phyloP scores from a whole-genome alignment of 495 filamentous ascomycete species.

The Aspergillus coremiiformis region DNA sequence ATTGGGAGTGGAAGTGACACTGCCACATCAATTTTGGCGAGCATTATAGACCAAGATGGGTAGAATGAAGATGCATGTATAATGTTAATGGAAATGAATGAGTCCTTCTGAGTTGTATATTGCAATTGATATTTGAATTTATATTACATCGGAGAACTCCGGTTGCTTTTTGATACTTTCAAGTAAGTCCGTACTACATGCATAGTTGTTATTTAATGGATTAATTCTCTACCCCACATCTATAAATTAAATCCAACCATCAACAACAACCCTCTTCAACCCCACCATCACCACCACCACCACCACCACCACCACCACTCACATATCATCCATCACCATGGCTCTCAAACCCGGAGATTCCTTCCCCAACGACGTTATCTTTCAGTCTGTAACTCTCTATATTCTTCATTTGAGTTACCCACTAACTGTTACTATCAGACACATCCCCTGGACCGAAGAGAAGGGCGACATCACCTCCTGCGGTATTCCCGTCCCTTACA shows the following conservation, averaged over 20 bases:
- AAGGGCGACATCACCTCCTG: constrained; percentile 59
- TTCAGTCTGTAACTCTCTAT: constrained; percentile 44
- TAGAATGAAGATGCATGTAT: neutral
- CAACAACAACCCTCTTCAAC: neutral
- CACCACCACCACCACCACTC: neutral
- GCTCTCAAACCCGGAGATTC: constrained; percentile 63
- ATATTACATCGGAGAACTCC: neutral
- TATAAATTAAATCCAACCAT: neutral
- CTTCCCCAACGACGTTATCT: constrained; percentile 72
- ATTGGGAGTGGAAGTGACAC: constrained; percentile 49
- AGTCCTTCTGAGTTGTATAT: neutral
- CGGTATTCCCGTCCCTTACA: constrained; percentile 66
- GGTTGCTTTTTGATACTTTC: no score
- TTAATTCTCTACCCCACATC: neutral
- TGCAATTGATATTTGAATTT: neutral
- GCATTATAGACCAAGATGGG: constrained; percentile 1
- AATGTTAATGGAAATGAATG: neutral
- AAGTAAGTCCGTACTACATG: neutral
- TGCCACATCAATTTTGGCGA: constrained; percentile 46
- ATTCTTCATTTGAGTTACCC: neutral
- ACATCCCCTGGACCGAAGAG: constrained; percentile 63
- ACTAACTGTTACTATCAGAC: constrained; percentile 35
- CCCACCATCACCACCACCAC: neutral
- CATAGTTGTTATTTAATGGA: no score
- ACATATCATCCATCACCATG: constrained; percentile 6